phyloP scores from a whole-genome alignment of 2,329 filamentous ascomycete species.

The Elsinoe australis region DNA sequence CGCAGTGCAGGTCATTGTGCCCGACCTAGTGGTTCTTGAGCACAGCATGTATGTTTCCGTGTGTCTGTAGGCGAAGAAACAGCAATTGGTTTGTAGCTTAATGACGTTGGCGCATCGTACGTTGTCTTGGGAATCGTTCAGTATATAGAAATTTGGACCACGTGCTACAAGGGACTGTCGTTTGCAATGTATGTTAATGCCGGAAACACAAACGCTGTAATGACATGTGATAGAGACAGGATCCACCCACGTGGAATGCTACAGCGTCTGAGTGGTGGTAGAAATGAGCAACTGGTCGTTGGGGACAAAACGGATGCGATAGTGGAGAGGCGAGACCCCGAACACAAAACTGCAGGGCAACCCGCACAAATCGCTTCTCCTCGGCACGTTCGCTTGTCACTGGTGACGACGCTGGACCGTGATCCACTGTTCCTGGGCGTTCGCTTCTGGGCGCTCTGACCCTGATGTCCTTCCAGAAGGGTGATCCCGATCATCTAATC shows the following conservation, averaged over 20 bases:
- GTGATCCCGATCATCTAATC: no score
- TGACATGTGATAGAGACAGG: constrained; percentile 5
- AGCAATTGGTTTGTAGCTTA: neutral
- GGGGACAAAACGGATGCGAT: neutral
- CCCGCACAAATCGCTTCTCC: neutral
- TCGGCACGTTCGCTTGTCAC: neutral
- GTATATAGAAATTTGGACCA: neutral
- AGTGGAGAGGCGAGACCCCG: neutral
- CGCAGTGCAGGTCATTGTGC: constrained; percentile 19
- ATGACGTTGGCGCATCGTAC: neutral
- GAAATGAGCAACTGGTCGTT: constrained; percentile 7
- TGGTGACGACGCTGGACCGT: neutral
- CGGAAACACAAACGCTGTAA: neutral
- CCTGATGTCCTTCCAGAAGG: no score
- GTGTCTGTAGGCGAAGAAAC: neutral
- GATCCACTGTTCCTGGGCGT: neutral
- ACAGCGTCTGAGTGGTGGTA: constrained; percentile 5
- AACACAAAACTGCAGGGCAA: neutral
- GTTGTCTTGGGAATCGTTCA: neutral
- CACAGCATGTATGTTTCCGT: neutral
- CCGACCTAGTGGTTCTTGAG: neutral
- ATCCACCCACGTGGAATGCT: constrained; percentile 5
- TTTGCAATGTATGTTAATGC: neutral
- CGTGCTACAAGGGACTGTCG: neutral
- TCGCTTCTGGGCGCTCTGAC: no score